Percentiles rank a stretch among this genome's conserved stretches.
phyloP scores from a whole-genome alignment of 2,329 filamentous ascomycete genomes.

The Cryphonectria parasitica region DNA sequence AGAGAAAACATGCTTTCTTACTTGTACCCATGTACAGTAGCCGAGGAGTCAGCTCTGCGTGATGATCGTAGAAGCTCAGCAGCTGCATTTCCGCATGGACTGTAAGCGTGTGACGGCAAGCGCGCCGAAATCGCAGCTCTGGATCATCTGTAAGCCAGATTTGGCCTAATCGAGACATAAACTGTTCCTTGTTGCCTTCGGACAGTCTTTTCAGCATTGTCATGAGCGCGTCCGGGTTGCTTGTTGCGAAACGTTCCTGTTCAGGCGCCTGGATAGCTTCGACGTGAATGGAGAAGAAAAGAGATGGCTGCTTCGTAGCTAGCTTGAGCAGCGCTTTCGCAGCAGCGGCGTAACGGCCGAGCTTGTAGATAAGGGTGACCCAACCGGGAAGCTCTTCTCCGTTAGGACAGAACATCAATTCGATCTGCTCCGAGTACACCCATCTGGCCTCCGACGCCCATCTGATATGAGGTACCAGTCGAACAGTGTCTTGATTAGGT shows the following conservation, averaged over 20 bases:
- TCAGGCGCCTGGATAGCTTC: conserved; percentile 19
- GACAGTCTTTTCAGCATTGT: background rate
- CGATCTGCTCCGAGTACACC: conserved; percentile 33
- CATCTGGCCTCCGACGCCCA: conserved; percentile 31
- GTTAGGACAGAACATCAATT: conserved; percentile 25
- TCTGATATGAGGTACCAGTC: background rate
- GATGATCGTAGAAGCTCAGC: conserved; percentile 37
- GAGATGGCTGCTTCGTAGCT: conserved; percentile 32
- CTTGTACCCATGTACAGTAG: conserved; percentile 39
- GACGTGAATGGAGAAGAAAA: conserved; percentile 34
- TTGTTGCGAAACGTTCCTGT: background rate
- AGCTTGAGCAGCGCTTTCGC: conserved; percentile 37
- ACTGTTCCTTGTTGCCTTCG: background rate
- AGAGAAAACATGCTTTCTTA: conserved; percentile 41
- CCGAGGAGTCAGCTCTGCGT: conserved; percentile 31
- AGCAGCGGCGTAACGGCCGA: conserved; percentile 36
- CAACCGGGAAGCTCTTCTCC: conserved; percentile 23
- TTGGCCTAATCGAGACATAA: background rate
- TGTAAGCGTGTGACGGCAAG: conserved; percentile 30
- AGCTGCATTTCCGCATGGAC: conserved; percentile 41
- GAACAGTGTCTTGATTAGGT: background rate
- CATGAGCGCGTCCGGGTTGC: background rate
- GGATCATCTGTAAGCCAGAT: background rate
- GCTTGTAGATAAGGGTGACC: conserved; percentile 33
- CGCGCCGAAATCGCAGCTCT: background rate